phyloP scores from a whole-genome alignment of 1,284 basidiomycete species.

The Malassezia sympodialis region DNA sequence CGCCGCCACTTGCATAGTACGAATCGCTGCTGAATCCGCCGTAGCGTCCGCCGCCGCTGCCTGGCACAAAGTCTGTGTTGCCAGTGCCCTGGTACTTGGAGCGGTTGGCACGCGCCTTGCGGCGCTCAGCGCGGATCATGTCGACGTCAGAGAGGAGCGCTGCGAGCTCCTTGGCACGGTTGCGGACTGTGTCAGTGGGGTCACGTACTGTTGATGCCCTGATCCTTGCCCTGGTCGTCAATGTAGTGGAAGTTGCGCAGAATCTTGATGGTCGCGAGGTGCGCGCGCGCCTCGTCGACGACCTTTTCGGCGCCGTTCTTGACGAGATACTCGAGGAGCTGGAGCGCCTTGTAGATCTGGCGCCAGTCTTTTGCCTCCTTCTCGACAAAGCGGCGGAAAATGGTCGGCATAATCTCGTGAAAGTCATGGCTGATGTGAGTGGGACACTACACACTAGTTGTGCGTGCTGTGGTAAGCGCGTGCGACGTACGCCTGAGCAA shows the following conservation, averaged over 20 bases:
- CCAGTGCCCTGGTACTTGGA: constrained; percentile 81
- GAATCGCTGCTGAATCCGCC: constrained; percentile 73
- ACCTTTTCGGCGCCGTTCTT: constrained; percentile 98
- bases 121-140: constrained; percentile 72
- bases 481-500: constrained; percentile 61
- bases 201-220: constrained; percentile 81
- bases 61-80: constrained; percentile 63
- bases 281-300: constrained; percentile 89
- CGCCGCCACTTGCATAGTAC: constrained; percentile 50
- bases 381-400: constrained; percentile 69
- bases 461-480: constrained; percentile 55
- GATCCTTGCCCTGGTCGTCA: constrained; percentile 96
- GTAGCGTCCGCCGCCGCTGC: constrained; percentile 57
- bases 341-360: constrained; percentile 98
- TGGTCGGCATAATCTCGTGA: constrained; percentile 98
- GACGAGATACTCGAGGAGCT: constrained; percentile 85
- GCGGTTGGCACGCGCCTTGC: constrained; percentile 86
- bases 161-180: constrained; percentile 81
- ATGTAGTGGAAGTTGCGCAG: constrained; percentile 95
- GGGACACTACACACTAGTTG: constrained; percentile 64
- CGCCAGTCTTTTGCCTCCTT: constrained; percentile 97
- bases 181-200: constrained; percentile 61
- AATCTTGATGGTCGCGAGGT: constrained; percentile 93
- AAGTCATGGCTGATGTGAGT: constrained; percentile 64
- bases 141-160: constrained; percentile 84